A percentile compares a stretch with the other conserved stretches of the same genome.
Evolutionary conservation across 331 rosid species (phyloP).

Genomic region (Malus hybrid): DNA sequence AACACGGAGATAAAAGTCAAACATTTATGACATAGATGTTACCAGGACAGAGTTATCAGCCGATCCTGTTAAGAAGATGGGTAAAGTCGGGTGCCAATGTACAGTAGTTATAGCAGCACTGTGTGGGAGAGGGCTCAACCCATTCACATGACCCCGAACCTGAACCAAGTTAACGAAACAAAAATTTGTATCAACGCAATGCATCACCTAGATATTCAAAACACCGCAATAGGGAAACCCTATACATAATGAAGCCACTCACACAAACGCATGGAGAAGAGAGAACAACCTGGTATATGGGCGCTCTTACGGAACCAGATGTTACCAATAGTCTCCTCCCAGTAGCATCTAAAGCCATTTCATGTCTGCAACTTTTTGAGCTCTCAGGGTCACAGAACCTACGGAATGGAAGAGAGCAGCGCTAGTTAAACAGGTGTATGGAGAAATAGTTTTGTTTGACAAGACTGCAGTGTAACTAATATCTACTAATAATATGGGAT

Average conservation of each 20-base stretch:
- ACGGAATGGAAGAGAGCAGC: neutral
- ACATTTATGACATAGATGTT: slow-evolving; percentile 12
- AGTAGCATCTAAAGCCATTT: slow-evolving; percentile 86
- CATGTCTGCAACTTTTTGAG: slow-evolving; percentile 61
- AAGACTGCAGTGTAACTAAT: neutral
- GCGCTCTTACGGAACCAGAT: slow-evolving; percentile 71
- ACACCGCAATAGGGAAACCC: neutral
- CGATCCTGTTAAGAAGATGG: slow-evolving; percentile 42
- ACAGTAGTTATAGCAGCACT: slow-evolving; percentile 47
- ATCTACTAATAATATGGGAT: neutral
- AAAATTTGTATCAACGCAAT: neutral
- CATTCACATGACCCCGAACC: slow-evolving; percentile 34
- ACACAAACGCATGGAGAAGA: neutral
- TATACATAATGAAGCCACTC: neutral
- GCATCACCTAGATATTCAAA: neutral
- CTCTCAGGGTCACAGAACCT: slow-evolving; percentile 60
- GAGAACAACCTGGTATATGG: slow-evolving; percentile 76
- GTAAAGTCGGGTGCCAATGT: slow-evolving; percentile 53
- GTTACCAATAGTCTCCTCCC: slow-evolving; percentile 81
- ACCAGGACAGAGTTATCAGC: slow-evolving; percentile 47
- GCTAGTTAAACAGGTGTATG: neutral
- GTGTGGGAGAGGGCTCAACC: slow-evolving; percentile 42
- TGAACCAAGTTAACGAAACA: slow-evolving; percentile 3
- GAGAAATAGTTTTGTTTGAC: neutral
- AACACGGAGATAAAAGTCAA: neutral